Evolutionary conservation across 2,329 filamentous ascomycete genomes (phyloP), one percentile per base, ranked within the genome.

Genomic region (Hansfordia pulvinata): DNA sequence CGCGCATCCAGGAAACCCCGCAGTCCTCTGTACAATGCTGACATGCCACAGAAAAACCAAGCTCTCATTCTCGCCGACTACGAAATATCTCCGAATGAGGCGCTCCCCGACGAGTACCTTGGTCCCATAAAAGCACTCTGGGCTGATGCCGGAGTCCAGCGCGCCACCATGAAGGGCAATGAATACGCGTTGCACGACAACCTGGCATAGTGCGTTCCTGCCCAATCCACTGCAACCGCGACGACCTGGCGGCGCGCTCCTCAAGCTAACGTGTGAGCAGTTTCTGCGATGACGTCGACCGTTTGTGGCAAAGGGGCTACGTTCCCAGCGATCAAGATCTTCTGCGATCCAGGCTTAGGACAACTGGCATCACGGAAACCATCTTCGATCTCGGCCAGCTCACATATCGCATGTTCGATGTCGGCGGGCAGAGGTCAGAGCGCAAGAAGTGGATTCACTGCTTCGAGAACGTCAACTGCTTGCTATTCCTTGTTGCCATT

Each of bases 391-490:
- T 93, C 10, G 85, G 85, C 34, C 78, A 88, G 45, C 69, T 94
- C 42, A 93, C 85, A 36, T 94, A 94, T 57, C 79, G 85, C 43
- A 94, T 96, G 85, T 93, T 93, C 53, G 85, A 93, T 45, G 85
- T 93, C 24, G 85, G 85, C 49, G 85, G 85, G 31, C 85, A 93
- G 50, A 68, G 85, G 42, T 93, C 85, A 16, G 85, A 93, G 55
- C 78, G 85, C 35, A 93, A 93, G 68, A 93, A 93, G 62, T 93
- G 85, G 85, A 93, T 93, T 36, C 85, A 93, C 52, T 90, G 85
- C 48, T 93, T 93, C 49, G 85, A 93, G 51, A 90, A 90, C 37
- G 85, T 93, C 35, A 85, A 90, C 46, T 86, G 83, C 40, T 64
- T 96, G 28, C 63, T 96, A 20, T 96, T 96, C 57, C 69, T 96